Percentiles rank a stretch among this genome's conserved stretches.
These are phyloP conservation scores for Colletotrichum paranaense DNA, from an alignment of 2,329 filamentous ascomycete genomes.

Conservation along the genomic window DNA sequence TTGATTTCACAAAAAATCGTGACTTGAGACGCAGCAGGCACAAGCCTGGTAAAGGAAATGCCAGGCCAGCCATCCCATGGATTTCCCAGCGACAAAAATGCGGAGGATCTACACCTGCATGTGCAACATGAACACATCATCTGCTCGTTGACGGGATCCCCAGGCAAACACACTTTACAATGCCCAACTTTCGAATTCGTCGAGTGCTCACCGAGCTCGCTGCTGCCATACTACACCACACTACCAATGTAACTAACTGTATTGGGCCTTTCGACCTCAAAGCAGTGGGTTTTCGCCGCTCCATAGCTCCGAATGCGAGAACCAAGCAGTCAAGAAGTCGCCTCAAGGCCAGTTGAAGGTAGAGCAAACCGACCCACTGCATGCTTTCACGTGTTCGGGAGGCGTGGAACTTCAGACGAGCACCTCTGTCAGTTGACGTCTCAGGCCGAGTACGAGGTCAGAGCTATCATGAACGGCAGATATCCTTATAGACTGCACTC, in stretches of 20 bases:
- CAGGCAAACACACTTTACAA: not conserved
- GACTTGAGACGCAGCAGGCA: not conserved
- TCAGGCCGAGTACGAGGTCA: not conserved
- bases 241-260: conserved; percentile 12
- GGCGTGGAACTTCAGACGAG: not conserved
- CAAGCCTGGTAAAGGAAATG: not conserved
- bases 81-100: conserved; percentile 5
- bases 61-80: not conserved
- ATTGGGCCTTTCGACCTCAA: not conserved
- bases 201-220: not conserved
- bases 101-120: conserved; percentile 23
- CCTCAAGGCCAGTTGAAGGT: no score
- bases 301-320: not conserved
- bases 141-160: not conserved
- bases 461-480: not conserved
- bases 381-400: not conserved
- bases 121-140: conserved; percentile 12
- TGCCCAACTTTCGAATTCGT: not conserved
- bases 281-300: not conserved
- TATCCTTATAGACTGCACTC: not conserved
- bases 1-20: not conserved
- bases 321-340: not conserved
- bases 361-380: no score
- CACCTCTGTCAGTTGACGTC: not conserved
- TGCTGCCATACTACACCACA: not conserved